These are phyloP conservation scores for Phytopythium montanum DNA, from an alignment of 352 stramenopile species.

Conservation along the genomic window DNA sequence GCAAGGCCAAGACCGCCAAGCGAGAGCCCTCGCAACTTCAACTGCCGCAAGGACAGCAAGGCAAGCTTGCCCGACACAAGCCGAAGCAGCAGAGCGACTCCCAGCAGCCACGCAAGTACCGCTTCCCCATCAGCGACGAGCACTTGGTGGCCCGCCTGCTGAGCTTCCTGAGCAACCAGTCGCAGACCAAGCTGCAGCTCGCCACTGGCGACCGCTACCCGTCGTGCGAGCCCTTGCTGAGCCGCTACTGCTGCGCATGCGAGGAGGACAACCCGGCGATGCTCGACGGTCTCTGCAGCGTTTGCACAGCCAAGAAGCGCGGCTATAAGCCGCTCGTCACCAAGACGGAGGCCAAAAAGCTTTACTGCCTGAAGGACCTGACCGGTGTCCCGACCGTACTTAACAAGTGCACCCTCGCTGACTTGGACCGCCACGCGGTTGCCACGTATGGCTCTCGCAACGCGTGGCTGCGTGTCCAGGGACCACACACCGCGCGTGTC, in stretches of 20 bases:
- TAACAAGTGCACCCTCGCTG: slow-evolving; percentile 12
- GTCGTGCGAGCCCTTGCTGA: slow-evolving; percentile 13
- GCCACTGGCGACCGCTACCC: slow-evolving; percentile 16
- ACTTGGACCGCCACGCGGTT: slow-evolving; percentile 18
- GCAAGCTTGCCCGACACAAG: no score
- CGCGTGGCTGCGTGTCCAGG: no score
- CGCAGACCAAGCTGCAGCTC: slow-evolving; percentile 24
- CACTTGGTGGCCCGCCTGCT: slow-evolving; percentile 10
- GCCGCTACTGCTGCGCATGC: slow-evolving; percentile 17
- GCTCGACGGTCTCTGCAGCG: slow-evolving; percentile 6
- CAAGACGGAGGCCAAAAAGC: slow-evolving; percentile 10
- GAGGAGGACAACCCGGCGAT: slow-evolving; percentile 23
- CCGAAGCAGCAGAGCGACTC: no score
- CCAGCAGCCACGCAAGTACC: slow-evolving; percentile 6
- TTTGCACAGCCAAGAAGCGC: slow-evolving; percentile 5
- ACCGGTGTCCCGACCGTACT: slow-evolving; percentile 2
- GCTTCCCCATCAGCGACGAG: slow-evolving; percentile 17
- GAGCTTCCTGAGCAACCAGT: slow-evolving; percentile 22
- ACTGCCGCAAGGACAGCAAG: no score
- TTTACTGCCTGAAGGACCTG: slow-evolving; percentile 16
- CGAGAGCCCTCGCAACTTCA: no score
- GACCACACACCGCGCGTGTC: no score
- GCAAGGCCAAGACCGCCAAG: background rate
- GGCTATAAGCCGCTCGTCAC: slow-evolving; percentile 15
- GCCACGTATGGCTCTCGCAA: no score